A percentile compares a stretch with the other conserved stretches of the same genome.
Evolutionary conservation across 2,329 filamentous ascomycete genomes (phyloP).

Genomic region (Trichoderma simmonsii): DNA sequence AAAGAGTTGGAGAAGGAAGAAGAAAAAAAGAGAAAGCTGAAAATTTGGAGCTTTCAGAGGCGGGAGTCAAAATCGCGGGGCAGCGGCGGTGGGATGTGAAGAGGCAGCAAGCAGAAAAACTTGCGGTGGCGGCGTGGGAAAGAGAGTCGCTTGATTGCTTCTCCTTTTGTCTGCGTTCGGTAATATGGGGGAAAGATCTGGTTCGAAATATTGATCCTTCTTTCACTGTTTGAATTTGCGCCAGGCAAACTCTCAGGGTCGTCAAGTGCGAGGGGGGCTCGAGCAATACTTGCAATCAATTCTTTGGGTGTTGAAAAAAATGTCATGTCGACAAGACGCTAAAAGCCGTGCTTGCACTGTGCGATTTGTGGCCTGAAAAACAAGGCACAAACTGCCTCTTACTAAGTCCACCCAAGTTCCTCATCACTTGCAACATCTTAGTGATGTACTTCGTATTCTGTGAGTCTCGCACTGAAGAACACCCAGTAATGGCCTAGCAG

Average conservation of each 20-base stretch:
- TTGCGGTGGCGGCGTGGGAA: conserved; percentile 24
- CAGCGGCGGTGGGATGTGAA: conserved; percentile 23
- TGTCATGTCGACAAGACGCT: neutral
- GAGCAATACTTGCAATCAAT: neutral
- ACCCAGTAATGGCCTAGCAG: no score
- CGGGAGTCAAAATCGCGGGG: conserved; percentile 29
- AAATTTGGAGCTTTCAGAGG: neutral
- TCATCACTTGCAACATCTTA: neutral
- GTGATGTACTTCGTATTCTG: neutral
- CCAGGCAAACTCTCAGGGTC: conserved; percentile 36
- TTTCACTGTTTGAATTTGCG: conserved; percentile 33
- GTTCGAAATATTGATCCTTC: neutral
- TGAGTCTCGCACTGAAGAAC: no score
- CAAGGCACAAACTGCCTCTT: neutral
- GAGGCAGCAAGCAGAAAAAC: conserved; percentile 18
- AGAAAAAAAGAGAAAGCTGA: neutral
- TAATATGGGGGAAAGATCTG: neutral
- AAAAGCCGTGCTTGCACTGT: neutral
- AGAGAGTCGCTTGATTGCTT: conserved; percentile 29
- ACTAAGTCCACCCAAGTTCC: neutral
- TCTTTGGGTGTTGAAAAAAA: neutral
- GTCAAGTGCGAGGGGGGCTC: conserved; percentile 5
- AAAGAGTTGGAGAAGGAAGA: neutral
- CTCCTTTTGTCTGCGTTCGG: conserved; percentile 22
- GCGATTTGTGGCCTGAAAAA: neutral